A percentile compares a stretch with the other conserved stretches of the same genome.
These are phyloP conservation scores for Fusarium sublunatum DNA, from an alignment of 2,329 filamentous ascomycete species.

Conservation along the genomic window DNA sequence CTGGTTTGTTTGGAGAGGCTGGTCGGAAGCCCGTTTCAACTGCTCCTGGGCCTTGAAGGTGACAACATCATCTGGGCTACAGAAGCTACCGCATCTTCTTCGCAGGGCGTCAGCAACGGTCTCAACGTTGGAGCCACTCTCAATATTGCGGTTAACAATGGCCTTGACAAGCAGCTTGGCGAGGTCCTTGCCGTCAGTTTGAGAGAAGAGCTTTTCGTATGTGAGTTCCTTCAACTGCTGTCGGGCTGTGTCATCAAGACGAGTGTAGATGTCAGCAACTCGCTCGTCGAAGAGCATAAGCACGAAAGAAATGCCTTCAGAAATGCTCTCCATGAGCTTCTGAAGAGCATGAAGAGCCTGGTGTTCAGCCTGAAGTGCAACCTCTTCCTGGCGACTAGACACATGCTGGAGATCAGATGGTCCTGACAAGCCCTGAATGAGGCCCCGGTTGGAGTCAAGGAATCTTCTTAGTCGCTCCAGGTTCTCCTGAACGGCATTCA, in stretches of 20 bases:
- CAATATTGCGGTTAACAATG: conserved; percentile 97
- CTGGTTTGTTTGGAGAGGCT: conserved; percentile 77
- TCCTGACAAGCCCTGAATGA: conserved; percentile 94
- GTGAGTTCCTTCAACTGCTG: conserved; percentile 80
- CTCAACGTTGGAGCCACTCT: conserved; percentile 96
- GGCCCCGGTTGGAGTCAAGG: conserved; percentile 84
- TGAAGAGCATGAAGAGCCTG: conserved; percentile 89
- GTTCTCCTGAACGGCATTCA: conserved; percentile 82
- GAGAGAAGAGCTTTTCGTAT: conserved; percentile 88
- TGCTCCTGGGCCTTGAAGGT: conserved; percentile 99
- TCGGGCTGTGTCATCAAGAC: conserved; percentile 77
- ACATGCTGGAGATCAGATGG: conserved; percentile 85
- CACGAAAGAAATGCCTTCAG: conserved; percentile 96
- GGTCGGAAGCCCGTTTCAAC: conserved; percentile 86
- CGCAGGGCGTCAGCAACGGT: conserved; percentile 95
- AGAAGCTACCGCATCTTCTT: conserved; percentile 94
- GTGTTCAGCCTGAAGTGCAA: conserved; percentile 93
- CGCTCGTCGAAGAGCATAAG: conserved; percentile 94
- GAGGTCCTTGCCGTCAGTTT: conserved; percentile 81
- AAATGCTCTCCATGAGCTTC: conserved; percentile 87
- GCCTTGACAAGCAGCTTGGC: conserved; percentile 96
- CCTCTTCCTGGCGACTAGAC: conserved; percentile 86
- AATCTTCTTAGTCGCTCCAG: conserved; percentile 84
- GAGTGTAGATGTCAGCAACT: conserved; percentile 84
- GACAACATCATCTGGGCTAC: conserved; percentile 94